phyloP scores from a whole-genome alignment of 345 rosid species.

The Aquilaria sinensis region DNA sequence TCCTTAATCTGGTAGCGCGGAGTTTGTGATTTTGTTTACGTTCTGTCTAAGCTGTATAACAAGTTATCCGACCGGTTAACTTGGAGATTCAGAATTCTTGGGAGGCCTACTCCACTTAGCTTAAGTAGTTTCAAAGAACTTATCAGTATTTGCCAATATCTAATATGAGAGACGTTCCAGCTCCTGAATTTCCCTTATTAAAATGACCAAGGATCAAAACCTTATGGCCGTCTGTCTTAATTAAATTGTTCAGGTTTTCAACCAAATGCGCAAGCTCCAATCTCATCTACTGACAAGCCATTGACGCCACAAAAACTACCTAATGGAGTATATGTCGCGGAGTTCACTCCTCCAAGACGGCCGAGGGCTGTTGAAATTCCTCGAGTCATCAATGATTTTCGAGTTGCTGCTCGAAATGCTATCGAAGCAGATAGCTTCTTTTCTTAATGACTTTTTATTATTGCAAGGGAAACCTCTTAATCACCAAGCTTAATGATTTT shows the following conservation, averaged over 20 bases:
- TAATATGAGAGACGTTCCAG: not conserved
- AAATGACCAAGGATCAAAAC: too few relatives aligned
- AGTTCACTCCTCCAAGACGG: slow-evolving; percentile 45
- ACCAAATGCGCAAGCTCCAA: slow-evolving; percentile 63
- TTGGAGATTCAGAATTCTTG: too few relatives aligned
- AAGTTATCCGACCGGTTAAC: too few relatives aligned
- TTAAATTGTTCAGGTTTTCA: slow-evolving; percentile 31
- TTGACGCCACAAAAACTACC: slow-evolving; percentile 33
- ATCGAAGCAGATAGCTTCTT: slow-evolving; percentile 53
- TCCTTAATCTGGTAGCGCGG: too few relatives aligned
- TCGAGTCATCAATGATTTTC: slow-evolving; percentile 46
- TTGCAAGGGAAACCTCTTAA: too few relatives aligned
- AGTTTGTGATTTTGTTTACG: too few relatives aligned
- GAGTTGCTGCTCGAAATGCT: slow-evolving; percentile 70
- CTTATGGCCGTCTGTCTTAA: too few relatives aligned
- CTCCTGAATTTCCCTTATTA: not conserved
- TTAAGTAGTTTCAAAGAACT: too few relatives aligned
- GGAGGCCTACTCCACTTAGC: too few relatives aligned
- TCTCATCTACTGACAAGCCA: slow-evolving; percentile 53
- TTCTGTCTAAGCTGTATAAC: too few relatives aligned
- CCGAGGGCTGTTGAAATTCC: slow-evolving; percentile 57
- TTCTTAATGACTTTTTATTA: not conserved
- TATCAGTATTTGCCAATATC: too few relatives aligned
- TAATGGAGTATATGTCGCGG: slow-evolving; percentile 34
- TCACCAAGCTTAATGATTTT: too few relatives aligned